These are phyloP conservation scores for Suillus americanus DNA, from an alignment of 768 basidiomycete species.

Conservation along the genomic window DNA sequence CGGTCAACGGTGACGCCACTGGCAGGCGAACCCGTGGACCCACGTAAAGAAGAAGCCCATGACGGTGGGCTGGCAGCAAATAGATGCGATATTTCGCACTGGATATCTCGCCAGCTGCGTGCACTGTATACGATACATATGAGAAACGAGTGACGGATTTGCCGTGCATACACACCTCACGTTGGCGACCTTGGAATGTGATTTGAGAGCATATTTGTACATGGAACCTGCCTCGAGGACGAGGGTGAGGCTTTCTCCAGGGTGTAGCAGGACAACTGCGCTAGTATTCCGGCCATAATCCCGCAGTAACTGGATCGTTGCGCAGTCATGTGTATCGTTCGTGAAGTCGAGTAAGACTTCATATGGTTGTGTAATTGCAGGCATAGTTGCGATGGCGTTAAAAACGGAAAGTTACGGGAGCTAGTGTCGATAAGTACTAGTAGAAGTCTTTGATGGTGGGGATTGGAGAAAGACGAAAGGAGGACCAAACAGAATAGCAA, in stretches of 20 bases:
- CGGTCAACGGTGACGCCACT: slow-evolving; percentile 64
- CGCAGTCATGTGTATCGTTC: slow-evolving; percentile 65
- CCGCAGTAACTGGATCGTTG: slow-evolving; percentile 61
- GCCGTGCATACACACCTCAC: slow-evolving; percentile 52
- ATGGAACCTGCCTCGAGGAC: slow-evolving; percentile 67
- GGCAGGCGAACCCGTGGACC: slow-evolving; percentile 36
- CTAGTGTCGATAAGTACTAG: slow-evolving; percentile 16
- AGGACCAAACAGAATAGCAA: slow-evolving; percentile 10
- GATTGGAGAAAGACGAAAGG: slow-evolving; percentile 15
- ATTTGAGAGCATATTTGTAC: slow-evolving; percentile 71
- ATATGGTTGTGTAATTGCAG: slow-evolving; percentile 55
- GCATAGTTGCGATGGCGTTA: slow-evolving; percentile 42
- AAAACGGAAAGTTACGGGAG: slow-evolving; percentile 34
- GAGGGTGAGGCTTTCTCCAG: slow-evolving; percentile 62
- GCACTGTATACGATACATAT: slow-evolving; percentile 40
- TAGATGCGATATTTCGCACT: slow-evolving; percentile 60
- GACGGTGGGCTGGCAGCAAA: slow-evolving; percentile 42
- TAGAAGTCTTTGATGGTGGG: slow-evolving; percentile 7
- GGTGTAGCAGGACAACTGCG: slow-evolving; percentile 56
- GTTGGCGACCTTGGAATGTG: slow-evolving; percentile 62
- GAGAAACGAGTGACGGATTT: slow-evolving; percentile 6
- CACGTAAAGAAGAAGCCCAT: slow-evolving; percentile 29
- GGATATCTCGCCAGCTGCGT: slow-evolving; percentile 63
- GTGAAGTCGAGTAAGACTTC: slow-evolving; percentile 68
- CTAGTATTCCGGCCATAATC: slow-evolving; percentile 61